These are phyloP conservation scores for Starmerella vitae DNA, from an alignment of 805 yeast genomes.

Conservation along the genomic window DNA sequence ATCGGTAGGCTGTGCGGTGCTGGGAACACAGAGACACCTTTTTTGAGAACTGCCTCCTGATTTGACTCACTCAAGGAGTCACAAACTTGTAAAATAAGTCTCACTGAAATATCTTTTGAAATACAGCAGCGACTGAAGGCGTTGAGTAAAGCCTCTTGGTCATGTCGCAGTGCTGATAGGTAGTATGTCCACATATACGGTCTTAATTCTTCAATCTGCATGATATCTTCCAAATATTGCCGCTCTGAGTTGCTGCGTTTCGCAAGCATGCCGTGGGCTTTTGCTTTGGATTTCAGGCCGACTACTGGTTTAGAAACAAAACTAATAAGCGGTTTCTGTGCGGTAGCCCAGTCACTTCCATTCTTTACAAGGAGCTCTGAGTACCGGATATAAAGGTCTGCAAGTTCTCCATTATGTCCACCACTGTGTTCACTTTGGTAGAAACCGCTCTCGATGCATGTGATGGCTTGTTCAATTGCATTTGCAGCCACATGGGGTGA, in stretches of 20 bases:
- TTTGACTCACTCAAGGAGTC: conserved; percentile 3
- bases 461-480: conserved; percentile 53
- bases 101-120: conserved; percentile 6
- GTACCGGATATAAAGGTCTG: conserved; percentile 10
- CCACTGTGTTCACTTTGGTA: conserved; percentile 41
- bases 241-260: conserved; percentile 1
- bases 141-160: conserved; percentile 6
- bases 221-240: conserved; percentile 1
- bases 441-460: conserved; percentile 36
- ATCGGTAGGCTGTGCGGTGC: conserved; percentile 6
- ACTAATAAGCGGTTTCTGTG: not conserved
- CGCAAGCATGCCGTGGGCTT: conserved; percentile 7
- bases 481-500: conserved; percentile 33
- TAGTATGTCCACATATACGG: conserved; percentile 11
- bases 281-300: not conserved
- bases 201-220: not conserved
- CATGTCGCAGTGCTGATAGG: not conserved
- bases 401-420: conserved; percentile 4
- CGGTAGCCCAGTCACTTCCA: conserved; percentile 6
- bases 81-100: conserved; percentile 8
- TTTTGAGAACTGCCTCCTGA: conserved; percentile 10
- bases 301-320: not conserved
- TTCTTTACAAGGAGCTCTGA: conserved; percentile 9
- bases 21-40: conserved; percentile 11
- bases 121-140: conserved; percentile 12